Evolutionary conservation across 192 early-diverging fungal genomes (phyloP), one percentile per base, ranked within the genome.

Genomic region (Linnemannia zychae): DNA sequence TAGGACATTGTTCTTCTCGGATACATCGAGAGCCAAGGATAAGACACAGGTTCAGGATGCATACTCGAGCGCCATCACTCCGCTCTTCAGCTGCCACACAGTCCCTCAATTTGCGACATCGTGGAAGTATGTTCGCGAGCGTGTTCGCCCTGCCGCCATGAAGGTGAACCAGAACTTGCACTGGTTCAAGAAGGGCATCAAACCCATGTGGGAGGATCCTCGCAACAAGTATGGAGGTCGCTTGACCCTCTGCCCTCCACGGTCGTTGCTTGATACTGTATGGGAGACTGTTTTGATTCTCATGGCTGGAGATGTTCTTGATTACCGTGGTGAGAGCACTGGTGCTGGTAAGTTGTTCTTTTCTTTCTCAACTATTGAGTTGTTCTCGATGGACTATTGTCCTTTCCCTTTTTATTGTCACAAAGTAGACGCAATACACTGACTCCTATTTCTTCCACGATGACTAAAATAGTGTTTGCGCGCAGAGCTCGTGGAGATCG

Each of bases 191-290:
- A 86, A 92, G 47, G 94, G 94, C 1, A 89, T 96, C 53, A 89
- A 94, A 74, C 95, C 95, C 4, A 92, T 92, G 91, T 95, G 95
- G 94, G 95, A 96, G 90, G 95, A 96, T 75, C 91, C 92, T 6
- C 80, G 75, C n/a, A 96, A 96, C 89, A 81, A 86, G 65, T 88
- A 92, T 22, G 95, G 95, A 68, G 95, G 95, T 13, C 80, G 90
- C 4, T 52, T 91, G 12, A 88, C 88, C 0, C 52, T 91, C 4
- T 84, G 74, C 31, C 76, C 82, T 15, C 82, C 83, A 3, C 65
- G 68, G 13, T 73, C 80, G 0, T 17, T 81, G 9, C 31, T 91
- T 65, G 90, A 91, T 57, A 81, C 79, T 4, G 69, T 91, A 0
- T 89, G 87, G 80, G 90, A 91, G 66, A 88, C 84, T 1, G 78